phyloP scores from a whole-genome alignment of 495 filamentous ascomycete genomes.

The Aspergillus biplanus region DNA sequence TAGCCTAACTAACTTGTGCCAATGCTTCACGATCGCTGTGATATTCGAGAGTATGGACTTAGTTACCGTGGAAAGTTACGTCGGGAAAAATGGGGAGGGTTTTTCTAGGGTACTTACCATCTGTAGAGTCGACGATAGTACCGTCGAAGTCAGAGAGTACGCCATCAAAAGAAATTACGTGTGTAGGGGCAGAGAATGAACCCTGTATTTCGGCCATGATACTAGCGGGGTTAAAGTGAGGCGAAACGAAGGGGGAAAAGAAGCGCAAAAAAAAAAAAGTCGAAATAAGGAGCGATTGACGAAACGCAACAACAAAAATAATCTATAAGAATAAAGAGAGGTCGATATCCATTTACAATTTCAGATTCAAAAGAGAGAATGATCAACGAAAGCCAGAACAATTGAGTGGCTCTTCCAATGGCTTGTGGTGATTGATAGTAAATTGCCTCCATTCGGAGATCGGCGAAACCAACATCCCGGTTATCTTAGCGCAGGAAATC shows the following conservation, averaged over 20 bases:
- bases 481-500: slow-evolving; percentile 52
- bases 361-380: slow-evolving; percentile 3
- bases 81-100: too few species aligned
- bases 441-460: slow-evolving; percentile 36
- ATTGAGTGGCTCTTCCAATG: too few species aligned
- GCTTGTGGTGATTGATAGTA: neutral
- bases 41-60: neutral
- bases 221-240: slow-evolving; percentile 20
- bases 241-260: slow-evolving; percentile 6
- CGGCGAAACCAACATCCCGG: slow-evolving; percentile 42
- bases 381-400: neutral
- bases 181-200: slow-evolving; percentile 62
- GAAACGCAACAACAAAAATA: slow-evolving; percentile 14
- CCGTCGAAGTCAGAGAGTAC: slow-evolving; percentile 93
- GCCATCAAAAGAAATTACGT: slow-evolving; percentile 68
- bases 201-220: slow-evolving; percentile 39
- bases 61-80: neutral
- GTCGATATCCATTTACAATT: neutral
- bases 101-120: slow-evolving; percentile 32
- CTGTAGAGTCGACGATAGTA: slow-evolving; percentile 51
- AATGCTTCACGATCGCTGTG: slow-evolving; percentile 88
- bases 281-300: slow-evolving; percentile 2
- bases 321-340: slow-evolving; percentile 3
- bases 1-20: slow-evolving; percentile 67
- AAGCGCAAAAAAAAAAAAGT: slow-evolving; percentile 6